phyloP scores from a whole-genome alignment of 176 grass and related monocot genomes.

The Aechmea fasciata region DNA sequence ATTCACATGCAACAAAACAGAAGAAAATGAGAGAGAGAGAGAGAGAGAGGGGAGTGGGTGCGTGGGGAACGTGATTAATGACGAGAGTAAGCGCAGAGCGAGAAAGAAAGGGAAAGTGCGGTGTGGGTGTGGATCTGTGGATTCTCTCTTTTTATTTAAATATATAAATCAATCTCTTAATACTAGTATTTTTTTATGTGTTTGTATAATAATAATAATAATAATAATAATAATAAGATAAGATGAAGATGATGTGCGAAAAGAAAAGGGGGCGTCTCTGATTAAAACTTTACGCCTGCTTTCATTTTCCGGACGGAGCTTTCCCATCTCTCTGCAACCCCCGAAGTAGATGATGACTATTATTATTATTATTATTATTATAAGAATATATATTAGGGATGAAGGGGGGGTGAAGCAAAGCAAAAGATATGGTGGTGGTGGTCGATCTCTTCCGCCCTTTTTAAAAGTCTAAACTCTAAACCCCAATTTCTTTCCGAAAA shows the following conservation, averaged over 20 bases:
- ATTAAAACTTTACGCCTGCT: constrained; percentile 30
- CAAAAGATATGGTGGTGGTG: constrained; percentile 6
- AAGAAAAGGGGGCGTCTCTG: constrained; percentile 24
- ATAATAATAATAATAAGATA: too few relatives aligned
- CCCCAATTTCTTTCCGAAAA: too few relatives aligned
- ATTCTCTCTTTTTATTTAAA: constrained; percentile 13
- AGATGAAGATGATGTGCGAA: not conserved
- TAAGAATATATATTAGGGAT: too few relatives aligned
- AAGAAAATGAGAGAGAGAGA: too few relatives aligned
- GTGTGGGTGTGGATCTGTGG: too few relatives aligned
- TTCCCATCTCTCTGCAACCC: constrained; percentile 31
- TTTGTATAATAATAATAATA: too few relatives aligned
- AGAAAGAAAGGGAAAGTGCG: not conserved
- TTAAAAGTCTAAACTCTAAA: not conserved
- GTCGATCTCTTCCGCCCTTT: not conserved
- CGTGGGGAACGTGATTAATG: not conserved
- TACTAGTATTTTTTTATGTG: too few relatives aligned
- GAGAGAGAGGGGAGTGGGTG: constrained; percentile 15
- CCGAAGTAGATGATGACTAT: constrained; percentile 27
- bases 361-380: too few relatives aligned
- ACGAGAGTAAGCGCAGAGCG: not conserved
- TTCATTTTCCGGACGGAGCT: constrained; percentile 29
- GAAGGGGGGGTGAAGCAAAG: not conserved
- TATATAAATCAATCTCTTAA: too few relatives aligned
- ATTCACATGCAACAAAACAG: not conserved